Base-by-base conservation (phyloP, 192 early-diverging fungal genomes). In the Coemansia sp. region DNA sequence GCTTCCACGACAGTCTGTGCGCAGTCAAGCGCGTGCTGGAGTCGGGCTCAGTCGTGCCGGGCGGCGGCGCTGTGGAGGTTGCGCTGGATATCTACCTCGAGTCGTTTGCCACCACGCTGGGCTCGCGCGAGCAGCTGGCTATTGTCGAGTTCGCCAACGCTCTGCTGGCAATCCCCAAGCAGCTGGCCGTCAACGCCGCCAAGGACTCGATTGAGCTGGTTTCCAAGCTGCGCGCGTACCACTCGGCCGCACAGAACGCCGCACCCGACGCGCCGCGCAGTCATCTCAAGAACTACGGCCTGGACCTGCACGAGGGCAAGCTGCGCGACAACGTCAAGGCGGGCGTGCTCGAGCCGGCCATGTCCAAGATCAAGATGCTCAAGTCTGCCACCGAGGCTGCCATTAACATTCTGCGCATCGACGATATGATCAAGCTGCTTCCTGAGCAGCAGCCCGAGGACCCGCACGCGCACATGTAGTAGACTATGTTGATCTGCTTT, bases 311-410 rank as follows among this genome's bases (percentile, higher is more conserved):
- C 65, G 91, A 98, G 30, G 97, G 97, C 24, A 87, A 87, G 59
- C 77, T 95, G 24, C 85, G 97, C 24, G 93, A 99, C 64, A 99
- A 98, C 77, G 79, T 98, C 53, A 80, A 85, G 45, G 91, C 94
- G 19, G 97, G 97, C 35, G 92, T 99, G 3, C 82, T 99, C 59
- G 97, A 99, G 69, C 97, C 97, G 14, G 91, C 94, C 40, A 92
- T 99, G 87, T 93, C 91, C 66, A 99, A 99, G 82, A 90, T 99
- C 79, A 97, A 94, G 83, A 91, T 90, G 48, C 82, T 99, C 58
- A 95, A 97, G 80, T 91, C 92, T 14, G 97, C 97, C 19, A 99
- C 97, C 14, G 97, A 99, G 78, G 95, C 97, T 42, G 97, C 97
- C 25, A 91, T 99, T 70, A 91, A 95, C 62, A 90, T 99, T 66